Evolutionary conservation across 2,329 filamentous ascomycete species (phyloP).

Genomic region (Pestalotiopsis sp.): DNA sequence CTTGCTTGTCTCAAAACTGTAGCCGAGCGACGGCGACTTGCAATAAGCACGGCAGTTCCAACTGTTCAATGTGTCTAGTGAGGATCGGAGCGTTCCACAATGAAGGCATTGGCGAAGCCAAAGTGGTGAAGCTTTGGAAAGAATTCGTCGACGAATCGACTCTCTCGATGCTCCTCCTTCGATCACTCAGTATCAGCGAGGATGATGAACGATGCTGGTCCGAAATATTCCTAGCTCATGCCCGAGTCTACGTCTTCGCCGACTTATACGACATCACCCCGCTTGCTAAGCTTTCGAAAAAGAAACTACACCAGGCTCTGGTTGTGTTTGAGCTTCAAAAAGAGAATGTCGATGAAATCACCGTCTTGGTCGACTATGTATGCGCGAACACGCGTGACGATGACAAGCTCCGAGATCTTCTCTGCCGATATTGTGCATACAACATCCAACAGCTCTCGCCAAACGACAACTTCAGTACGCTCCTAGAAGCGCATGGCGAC

Average conservation of each 20-base stretch:
- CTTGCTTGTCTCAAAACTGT: not conserved
- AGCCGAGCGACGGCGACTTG: not conserved
- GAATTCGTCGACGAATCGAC: not conserved
- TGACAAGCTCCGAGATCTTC: not conserved
- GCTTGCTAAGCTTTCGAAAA: conserved; percentile 9
- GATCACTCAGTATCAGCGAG: not conserved
- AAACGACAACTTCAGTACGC: not conserved
- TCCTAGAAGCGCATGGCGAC: not conserved
- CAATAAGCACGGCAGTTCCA: not conserved
- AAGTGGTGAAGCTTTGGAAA: not conserved
- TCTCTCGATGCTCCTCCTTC: not conserved
- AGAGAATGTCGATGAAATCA: not conserved
- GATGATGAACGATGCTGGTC: conserved; percentile 8
- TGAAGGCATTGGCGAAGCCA: not conserved
- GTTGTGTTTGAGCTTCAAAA: not conserved
- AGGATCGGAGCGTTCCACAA: not conserved
- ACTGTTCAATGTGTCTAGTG: too few relatives aligned
- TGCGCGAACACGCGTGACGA: not conserved
- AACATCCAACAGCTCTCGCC: not conserved
- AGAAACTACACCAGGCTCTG: not conserved
- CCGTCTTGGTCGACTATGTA: not conserved
- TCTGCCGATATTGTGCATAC: not conserved
- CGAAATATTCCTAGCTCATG: conserved; percentile 40
- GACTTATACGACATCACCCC: conserved; percentile 37
- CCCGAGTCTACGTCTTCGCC: conserved; percentile 40